Evolutionary conservation across 768 basidiomycete genomes (phyloP), one percentile per base, ranked within the genome.

Genomic region (Rhodotorula paludigena): DNA sequence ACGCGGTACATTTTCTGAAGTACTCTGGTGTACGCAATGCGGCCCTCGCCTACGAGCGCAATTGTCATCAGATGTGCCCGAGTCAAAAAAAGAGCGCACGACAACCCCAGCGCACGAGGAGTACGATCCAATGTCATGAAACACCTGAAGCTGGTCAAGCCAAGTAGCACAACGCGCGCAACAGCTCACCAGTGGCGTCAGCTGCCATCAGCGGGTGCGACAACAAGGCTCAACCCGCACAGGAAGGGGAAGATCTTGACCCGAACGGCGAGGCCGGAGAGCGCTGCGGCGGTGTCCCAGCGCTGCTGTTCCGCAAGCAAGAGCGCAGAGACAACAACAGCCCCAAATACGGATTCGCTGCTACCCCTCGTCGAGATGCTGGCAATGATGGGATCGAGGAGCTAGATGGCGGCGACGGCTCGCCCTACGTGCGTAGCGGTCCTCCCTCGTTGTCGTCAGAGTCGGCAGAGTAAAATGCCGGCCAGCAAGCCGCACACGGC

Each of bases 191-290:
- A n/a, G n/a, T n/a, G n/a, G n/a, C n/a, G n/a, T n/a, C n/a, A n/a
- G n/a, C n/a, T n/a, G n/a, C n/a, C n/a, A n/a, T n/a, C n/a, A n/a
- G n/a, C n/a, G n/a, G n/a, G 35, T 1, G 64, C 81, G 1, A 85
- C 84, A 61, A 92, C 79, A 67, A 90, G 86, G 44, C 85, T 84
- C n/a, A 87, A 83, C 0, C 88, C 89, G 77, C 97, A 97, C 63
- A 99, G 84, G 71, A 93, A 81, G 0, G 96, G 96, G 76, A 96
- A 98, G 63, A 99, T 90, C 80, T 99, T 99, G 90, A 92, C 94
- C 74, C 96, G 92, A 0, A 91, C 86, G 68, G 89, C 87, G 45
- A 92, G 73, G 1, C 92, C 96, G 30, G 92, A 81, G 62, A 87
- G 75, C 9, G 89, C 72, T 0, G 90, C 92, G 1, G 90, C 85